These are phyloP conservation scores for Crithidia acanthocephali DNA, from an alignment of 208 protist species.

Conservation along the genomic window DNA sequence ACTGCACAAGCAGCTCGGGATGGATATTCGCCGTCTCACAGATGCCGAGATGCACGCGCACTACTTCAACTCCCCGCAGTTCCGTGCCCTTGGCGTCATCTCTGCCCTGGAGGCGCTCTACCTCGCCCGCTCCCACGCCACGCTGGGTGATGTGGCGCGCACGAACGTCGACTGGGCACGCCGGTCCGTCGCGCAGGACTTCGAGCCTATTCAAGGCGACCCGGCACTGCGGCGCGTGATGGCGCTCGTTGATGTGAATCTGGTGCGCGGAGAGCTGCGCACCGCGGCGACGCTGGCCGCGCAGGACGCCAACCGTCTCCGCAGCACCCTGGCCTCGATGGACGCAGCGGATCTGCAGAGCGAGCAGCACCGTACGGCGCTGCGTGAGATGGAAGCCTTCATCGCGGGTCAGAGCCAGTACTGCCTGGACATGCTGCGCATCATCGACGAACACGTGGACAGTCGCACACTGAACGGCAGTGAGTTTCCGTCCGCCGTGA, in stretches of 20 bases:
- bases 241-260: conserved; percentile 68
- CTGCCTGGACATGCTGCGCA: conserved; percentile 36
- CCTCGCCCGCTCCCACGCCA: conserved; percentile 74
- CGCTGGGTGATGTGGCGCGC: conserved; percentile 70
- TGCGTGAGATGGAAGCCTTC: conserved; percentile 39
- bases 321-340: conserved; percentile 25
- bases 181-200: conserved; percentile 61
- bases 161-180: conserved; percentile 70
- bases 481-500: conserved; percentile 44
- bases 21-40: conserved; percentile 72
- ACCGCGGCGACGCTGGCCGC: conserved; percentile 30
- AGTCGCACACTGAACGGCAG: conserved; percentile 39
- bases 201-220: conserved; percentile 64
- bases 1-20: conserved; percentile 67
- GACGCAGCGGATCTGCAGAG: conserved; percentile 18
- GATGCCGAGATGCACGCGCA: conserved; percentile 61
- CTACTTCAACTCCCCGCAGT: conserved; percentile 80
- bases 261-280: conserved; percentile 66
- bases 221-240: conserved; percentile 54
- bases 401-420: conserved; percentile 38
- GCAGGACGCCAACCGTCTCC: conserved; percentile 40
- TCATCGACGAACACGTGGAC: conserved; percentile 64
- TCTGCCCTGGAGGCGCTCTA: conserved; percentile 77
- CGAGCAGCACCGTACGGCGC: conserved; percentile 14
- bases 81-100: conserved; percentile 55